These are phyloP conservation scores for Phytophthora meadii DNA, from an alignment of 352 stramenopile genomes.

Conservation along the genomic window DNA sequence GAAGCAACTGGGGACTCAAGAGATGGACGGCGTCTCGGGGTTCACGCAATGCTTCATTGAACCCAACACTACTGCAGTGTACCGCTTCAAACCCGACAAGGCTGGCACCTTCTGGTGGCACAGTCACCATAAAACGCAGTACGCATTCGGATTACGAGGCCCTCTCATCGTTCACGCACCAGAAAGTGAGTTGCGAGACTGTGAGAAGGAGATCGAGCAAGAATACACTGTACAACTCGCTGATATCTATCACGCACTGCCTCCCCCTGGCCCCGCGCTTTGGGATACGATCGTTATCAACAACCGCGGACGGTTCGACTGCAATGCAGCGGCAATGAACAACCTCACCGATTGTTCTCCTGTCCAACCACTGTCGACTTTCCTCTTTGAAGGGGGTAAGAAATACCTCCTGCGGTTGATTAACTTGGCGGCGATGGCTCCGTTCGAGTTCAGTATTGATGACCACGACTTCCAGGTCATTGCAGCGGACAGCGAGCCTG, in stretches of 20 bases:
- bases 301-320: constrained; percentile 43
- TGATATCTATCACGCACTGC: constrained; percentile 36
- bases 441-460: constrained; percentile 47
- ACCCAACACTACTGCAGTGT: constrained; percentile 29
- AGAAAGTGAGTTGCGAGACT: constrained; percentile 9
- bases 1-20: constrained; percentile 37
- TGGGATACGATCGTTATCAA: constrained; percentile 44
- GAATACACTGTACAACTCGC: constrained; percentile 34
- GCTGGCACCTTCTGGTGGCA: constrained; percentile 47
- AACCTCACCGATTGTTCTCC: constrained; percentile 17
- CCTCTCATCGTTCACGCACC: constrained; percentile 39
- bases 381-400: constrained; percentile 25
- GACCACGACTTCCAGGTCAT: constrained; percentile 44
- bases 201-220: constrained; percentile 29
- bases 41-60: constrained; percentile 43
- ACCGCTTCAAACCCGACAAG: constrained; percentile 40
- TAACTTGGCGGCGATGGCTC: constrained; percentile 35
- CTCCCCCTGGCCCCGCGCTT: constrained; percentile 11
- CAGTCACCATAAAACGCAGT: constrained; percentile 41
- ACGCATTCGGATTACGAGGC: constrained; percentile 37
- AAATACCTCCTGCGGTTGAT: constrained; percentile 42
- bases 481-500: constrained; percentile 29
- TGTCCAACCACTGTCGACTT: constrained; percentile 24
- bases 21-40: constrained; percentile 43
- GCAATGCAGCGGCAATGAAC: constrained; percentile 19